These are phyloP conservation scores for Babesia sp. DNA, from an alignment of 169 alveolate species.

Conservation along the genomic window DNA sequence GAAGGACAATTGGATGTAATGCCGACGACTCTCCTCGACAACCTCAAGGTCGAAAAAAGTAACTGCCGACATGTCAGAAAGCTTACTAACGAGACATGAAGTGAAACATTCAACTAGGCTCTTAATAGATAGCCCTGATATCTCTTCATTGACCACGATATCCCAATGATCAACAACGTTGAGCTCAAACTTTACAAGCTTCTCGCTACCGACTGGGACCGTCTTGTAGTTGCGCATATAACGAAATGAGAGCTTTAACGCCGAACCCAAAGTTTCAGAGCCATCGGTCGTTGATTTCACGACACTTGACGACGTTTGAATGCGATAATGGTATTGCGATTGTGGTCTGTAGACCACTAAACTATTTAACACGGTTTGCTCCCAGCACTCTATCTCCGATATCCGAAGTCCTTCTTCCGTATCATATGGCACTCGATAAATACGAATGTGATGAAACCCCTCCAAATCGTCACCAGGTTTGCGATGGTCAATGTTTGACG, in stretches of 20 bases:
- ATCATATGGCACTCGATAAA: conserved; percentile 45
- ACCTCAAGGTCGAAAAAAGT: conserved; percentile 42
- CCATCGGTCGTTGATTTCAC: not conserved
- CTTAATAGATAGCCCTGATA: conserved; percentile 13
- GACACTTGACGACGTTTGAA: not conserved
- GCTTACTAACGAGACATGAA: conserved; percentile 19
- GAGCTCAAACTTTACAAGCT: conserved; percentile 45
- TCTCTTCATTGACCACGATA: conserved; percentile 48
- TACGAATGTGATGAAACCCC: conserved; percentile 49
- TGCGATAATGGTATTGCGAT: conserved; percentile 56
- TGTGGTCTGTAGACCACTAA: conserved; percentile 57
- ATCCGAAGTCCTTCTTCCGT: conserved; percentile 29
- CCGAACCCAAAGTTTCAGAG: not conserved
- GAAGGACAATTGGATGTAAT: conserved; percentile 8
- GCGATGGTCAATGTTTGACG: conserved; percentile 15
- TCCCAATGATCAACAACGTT: conserved; percentile 61
- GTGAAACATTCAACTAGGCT: conserved; percentile 29
- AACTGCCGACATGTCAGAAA: not conserved
- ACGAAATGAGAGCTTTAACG: conserved; percentile 40
- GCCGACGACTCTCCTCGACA: conserved; percentile 47
- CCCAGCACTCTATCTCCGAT: conserved; percentile 17
- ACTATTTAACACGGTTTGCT: conserved; percentile 37
- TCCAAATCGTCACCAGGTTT: conserved; percentile 23
- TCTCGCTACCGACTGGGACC: conserved; percentile 10
- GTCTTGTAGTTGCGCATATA: conserved; percentile 48